Conservation (phyloP, 768 basidiomycete species). For the Boletus coccyginus region DNA sequence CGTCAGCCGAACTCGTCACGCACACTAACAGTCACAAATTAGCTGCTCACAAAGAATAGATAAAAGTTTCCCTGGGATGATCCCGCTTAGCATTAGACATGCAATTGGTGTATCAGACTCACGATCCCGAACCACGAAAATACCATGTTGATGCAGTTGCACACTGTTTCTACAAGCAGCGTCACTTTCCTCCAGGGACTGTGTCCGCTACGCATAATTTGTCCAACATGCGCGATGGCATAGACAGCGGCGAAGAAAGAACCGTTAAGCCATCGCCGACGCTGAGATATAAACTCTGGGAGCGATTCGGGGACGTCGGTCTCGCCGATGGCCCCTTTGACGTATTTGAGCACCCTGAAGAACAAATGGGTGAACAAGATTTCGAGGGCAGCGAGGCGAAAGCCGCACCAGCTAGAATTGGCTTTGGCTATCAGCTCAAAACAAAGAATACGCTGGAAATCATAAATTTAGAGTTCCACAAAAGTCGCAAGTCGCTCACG, state of each 20-base stretch:
- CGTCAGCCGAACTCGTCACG: background rate
- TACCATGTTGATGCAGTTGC: constrained; percentile 82
- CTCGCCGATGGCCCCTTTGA: constrained; percentile 88
- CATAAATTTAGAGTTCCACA: background rate
- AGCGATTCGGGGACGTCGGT: constrained; percentile 93
- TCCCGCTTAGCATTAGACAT: background rate
- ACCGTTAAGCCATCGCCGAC: constrained; percentile 87
- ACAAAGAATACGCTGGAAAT: constrained; percentile 70
- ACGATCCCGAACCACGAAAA: constrained; percentile 95
- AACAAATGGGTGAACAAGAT: constrained; percentile 7
- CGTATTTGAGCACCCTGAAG: constrained; percentile 91
- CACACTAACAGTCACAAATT: background rate
- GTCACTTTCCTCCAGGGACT: constrained; percentile 68
- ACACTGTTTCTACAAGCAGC: constrained; percentile 78
- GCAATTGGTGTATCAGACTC: constrained; percentile 30
- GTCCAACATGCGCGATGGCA: constrained; percentile 71
- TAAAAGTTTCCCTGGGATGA: constrained; percentile 83
- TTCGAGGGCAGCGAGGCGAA: background rate
- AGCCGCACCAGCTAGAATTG: constrained; percentile 69
- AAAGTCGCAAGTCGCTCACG: constrained; percentile 40
- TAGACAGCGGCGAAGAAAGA: constrained; percentile 96
- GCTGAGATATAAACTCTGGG: constrained; percentile 91
- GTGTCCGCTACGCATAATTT: constrained; percentile 48
- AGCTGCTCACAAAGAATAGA: constrained; percentile 76
- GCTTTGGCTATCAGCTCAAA: constrained; percentile 77